A percentile compares a stretch with the other conserved stretches of the same genome.
Evolutionary conservation across 2,329 filamentous ascomycete genomes (phyloP).

Genomic region (Arthroderma sp.): DNA sequence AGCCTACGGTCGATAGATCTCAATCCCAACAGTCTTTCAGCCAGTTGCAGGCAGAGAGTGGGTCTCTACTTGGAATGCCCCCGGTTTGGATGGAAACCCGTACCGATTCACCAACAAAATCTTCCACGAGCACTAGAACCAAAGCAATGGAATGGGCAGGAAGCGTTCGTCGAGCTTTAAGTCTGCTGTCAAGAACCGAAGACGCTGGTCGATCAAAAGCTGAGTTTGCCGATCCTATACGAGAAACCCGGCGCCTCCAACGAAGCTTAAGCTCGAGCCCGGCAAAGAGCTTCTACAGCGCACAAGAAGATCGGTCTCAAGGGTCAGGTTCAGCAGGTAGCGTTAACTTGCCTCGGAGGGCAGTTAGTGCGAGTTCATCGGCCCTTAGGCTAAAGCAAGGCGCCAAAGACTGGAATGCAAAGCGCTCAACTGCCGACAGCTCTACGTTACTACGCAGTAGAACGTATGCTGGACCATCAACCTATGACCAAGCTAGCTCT

Average conservation of each 20-base stretch:
- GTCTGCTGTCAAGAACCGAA: conserved; percentile 18
- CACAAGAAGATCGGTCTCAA: conserved; percentile 2
- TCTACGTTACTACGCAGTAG: conserved; percentile 6
- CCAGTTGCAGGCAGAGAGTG: conserved; percentile 38
- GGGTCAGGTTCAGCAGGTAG: neutral
- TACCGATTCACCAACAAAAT: conserved; percentile 9
- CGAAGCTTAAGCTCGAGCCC: conserved; percentile 16
- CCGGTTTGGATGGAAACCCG: conserved; percentile 15
- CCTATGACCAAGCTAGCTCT: conserved; percentile 1
- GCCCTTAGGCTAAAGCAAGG: conserved; percentile 39
- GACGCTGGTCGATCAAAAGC: conserved; percentile 1
- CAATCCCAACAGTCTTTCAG: conserved; percentile 31
- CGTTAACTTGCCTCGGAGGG: conserved; percentile 26
- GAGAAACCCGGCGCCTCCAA: conserved; percentile 4
- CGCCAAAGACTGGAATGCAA: conserved; percentile 39
- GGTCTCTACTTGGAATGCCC: conserved; percentile 36
- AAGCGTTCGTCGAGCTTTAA: conserved; percentile 52
- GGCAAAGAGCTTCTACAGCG: conserved; percentile 12
- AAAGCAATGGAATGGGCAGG: conserved; percentile 56
- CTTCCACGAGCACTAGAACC: conserved; percentile 14
- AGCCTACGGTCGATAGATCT: conserved; percentile 15
- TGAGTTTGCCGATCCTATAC: neutral
- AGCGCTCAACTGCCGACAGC: conserved; percentile 11
- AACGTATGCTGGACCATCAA: conserved; percentile 3
- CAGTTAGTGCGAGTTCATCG: conserved; percentile 36